A percentile compares a stretch with the other conserved stretches of the same genome.
Evolutionary conservation across 495 filamentous ascomycete genomes (phyloP).

Genomic region (Talaromyces ruber): DNA sequence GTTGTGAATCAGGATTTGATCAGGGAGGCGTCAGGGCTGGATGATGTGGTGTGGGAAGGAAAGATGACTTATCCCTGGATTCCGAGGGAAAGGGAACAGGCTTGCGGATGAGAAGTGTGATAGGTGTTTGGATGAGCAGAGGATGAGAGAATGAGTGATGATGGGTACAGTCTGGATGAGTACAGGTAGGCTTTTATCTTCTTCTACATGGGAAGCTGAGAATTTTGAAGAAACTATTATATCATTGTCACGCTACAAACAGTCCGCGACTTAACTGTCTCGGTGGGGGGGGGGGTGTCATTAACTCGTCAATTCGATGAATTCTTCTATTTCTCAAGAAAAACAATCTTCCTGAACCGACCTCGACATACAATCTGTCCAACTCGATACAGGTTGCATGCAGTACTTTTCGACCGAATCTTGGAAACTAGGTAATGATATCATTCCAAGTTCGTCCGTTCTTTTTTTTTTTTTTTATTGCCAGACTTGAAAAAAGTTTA

Average conservation of each 20-base stretch:
- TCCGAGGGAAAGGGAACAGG: background rate
- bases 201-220: too few species aligned
- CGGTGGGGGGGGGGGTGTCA: background rate
- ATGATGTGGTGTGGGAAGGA: constrained; percentile 17
- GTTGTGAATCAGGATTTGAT: background rate
- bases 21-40: constrained; percentile 15
- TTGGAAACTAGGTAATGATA: background rate
- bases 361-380: background rate
- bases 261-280: background rate
- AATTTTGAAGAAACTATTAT: background rate
- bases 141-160: background rate
- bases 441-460: background rate
- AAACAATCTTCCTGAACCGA: constrained; percentile 3
- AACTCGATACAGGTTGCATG: background rate
- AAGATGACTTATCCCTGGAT: constrained; percentile 14
- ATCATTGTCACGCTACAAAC: background rate
- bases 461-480: background rate
- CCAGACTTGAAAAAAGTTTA: constrained; percentile 17
- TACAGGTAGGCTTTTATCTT: background rate
- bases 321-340: constrained; percentile 3
- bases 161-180: background rate
- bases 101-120: background rate
- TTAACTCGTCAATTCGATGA: constrained; percentile 2
- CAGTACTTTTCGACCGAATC: background rate
- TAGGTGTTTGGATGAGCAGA: background rate